A percentile compares a stretch with the other conserved stretches of the same genome.
Conservation (phyloP, 345 rosid genomes). For the Sisymbrium altissimum region DNA sequence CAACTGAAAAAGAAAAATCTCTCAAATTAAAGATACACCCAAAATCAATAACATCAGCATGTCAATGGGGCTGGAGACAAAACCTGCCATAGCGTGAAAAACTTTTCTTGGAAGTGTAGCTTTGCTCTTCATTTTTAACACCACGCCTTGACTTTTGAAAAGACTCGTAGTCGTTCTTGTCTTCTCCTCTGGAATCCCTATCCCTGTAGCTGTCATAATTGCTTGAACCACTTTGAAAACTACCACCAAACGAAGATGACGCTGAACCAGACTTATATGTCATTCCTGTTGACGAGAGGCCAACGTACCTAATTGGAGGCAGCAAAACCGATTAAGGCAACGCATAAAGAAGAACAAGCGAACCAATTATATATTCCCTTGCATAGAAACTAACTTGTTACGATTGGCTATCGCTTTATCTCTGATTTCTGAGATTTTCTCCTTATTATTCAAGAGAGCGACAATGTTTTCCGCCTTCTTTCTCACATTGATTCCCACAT, state of each 20-base stretch:
- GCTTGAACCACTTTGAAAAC: slow-evolving; percentile 51
- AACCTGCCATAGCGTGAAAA: slow-evolving; percentile 56
- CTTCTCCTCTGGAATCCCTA: slow-evolving; percentile 47
- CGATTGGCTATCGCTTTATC: slow-evolving; percentile 87
- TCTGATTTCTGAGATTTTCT: slow-evolving; percentile 84
- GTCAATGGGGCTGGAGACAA: slow-evolving; percentile 17
- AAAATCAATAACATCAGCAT: slow-evolving; percentile 1
- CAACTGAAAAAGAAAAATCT: background rate
- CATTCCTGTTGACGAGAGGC: slow-evolving; percentile 83
- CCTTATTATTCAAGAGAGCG: slow-evolving; percentile 69
- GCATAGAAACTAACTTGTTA: slow-evolving; percentile 65
- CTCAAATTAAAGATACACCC: background rate
- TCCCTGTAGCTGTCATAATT: slow-evolving; percentile 52
- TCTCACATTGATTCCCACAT: slow-evolving; percentile 86
- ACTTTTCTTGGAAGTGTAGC: slow-evolving; percentile 43
- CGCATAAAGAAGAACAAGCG: background rate
- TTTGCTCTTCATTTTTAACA: slow-evolving; percentile 39
- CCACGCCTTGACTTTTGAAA: slow-evolving; percentile 51
- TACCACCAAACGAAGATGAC: slow-evolving; percentile 59
- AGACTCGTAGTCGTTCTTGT: slow-evolving; percentile 48
- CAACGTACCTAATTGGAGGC: slow-evolving; percentile 59
- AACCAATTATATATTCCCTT: background rate
- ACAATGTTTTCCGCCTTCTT: slow-evolving; percentile 87
- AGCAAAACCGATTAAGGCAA: background rate
- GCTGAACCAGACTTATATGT: slow-evolving; percentile 66